These are phyloP conservation scores for Chalciporus pseudorubinellus DNA, from an alignment of 768 basidiomycete genomes.

Conservation along the genomic window DNA sequence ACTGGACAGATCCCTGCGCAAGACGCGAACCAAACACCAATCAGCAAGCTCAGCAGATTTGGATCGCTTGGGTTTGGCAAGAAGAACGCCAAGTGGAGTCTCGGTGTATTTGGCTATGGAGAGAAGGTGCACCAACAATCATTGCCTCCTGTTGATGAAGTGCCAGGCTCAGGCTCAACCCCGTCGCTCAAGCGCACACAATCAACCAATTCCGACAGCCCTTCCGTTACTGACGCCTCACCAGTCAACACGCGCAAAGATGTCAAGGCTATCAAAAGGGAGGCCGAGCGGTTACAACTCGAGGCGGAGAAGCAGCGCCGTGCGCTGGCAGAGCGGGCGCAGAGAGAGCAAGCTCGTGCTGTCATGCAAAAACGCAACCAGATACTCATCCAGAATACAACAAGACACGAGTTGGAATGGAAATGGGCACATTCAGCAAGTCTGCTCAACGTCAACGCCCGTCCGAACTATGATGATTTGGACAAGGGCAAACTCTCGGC, in stretches of 20 bases:
- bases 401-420: constrained; percentile 63
- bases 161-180: constrained; percentile 51
- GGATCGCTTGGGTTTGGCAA: constrained; percentile 62
- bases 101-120: constrained; percentile 66
- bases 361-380: constrained; percentile 89
- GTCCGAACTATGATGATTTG: constrained; percentile 27
- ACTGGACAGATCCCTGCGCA: constrained; percentile 37
- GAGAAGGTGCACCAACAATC: constrained; percentile 63
- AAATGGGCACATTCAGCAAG: constrained; percentile 41
- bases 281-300: constrained; percentile 70
- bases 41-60: constrained; percentile 56
- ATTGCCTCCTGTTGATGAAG: constrained; percentile 73
- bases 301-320: constrained; percentile 87
- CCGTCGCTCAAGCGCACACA: constrained; percentile 77
- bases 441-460: constrained; percentile 41
- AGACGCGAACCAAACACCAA: constrained; percentile 40
- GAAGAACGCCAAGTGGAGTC: constrained; percentile 65
- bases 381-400: constrained; percentile 57
- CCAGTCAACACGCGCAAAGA: constrained; percentile 46
- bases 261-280: constrained; percentile 76
- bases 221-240: constrained; percentile 52
- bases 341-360: constrained; percentile 85
- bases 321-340: constrained; percentile 66
- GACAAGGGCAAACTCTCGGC: constrained; percentile 53
- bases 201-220: constrained; percentile 73